Percentiles rank a stretch among this genome's conserved stretches.
Conservation (phyloP, 1,284 basidiomycete genomes). For the Cutaneotrichosporon sp. region DNA sequence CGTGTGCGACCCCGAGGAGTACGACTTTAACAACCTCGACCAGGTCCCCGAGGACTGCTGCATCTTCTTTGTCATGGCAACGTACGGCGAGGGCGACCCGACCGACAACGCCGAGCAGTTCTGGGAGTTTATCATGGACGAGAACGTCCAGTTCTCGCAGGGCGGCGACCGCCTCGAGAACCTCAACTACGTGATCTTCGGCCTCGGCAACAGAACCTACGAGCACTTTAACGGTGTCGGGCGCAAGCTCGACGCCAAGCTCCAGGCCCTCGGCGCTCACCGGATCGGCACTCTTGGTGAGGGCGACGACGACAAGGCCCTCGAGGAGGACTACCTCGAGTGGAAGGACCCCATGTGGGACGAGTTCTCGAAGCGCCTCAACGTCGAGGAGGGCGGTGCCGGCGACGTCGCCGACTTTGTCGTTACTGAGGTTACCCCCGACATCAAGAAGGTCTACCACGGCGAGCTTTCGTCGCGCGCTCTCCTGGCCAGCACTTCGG, state of each 20-base stretch:
- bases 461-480: slow-evolving; percentile 90
- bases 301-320: slow-evolving; percentile 98
- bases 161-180: slow-evolving; percentile 70
- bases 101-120: slow-evolving; percentile 97
- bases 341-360: slow-evolving; percentile 99
- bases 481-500: slow-evolving; percentile 55
- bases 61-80: slow-evolving; percentile 88
- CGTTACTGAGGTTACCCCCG: slow-evolving; percentile 77
- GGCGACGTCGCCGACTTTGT: slow-evolving; percentile 94
- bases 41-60: slow-evolving; percentile 81
- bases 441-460: slow-evolving; percentile 82
- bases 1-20: slow-evolving; percentile 94
- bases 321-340: slow-evolving; percentile 99
- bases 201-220: slow-evolving; percentile 93
- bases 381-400: slow-evolving; percentile 92
- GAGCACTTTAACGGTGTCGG: slow-evolving; percentile 93
- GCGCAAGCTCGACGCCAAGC: slow-evolving; percentile 71
- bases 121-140: slow-evolving; percentile 87
- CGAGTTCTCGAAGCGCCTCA: slow-evolving; percentile 74
- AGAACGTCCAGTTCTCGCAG: slow-evolving; percentile 76
- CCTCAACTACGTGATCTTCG: slow-evolving; percentile 93
- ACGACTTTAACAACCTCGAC: slow-evolving; percentile 96
- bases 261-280: slow-evolving; percentile 77
- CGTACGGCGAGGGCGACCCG: slow-evolving; percentile 98
- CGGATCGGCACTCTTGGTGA: slow-evolving; percentile 91